Evolutionary conservation across 2,329 filamentous ascomycete genomes (phyloP), one percentile per base, ranked within the genome.

Genomic region (Tolypocladium album): DNA sequence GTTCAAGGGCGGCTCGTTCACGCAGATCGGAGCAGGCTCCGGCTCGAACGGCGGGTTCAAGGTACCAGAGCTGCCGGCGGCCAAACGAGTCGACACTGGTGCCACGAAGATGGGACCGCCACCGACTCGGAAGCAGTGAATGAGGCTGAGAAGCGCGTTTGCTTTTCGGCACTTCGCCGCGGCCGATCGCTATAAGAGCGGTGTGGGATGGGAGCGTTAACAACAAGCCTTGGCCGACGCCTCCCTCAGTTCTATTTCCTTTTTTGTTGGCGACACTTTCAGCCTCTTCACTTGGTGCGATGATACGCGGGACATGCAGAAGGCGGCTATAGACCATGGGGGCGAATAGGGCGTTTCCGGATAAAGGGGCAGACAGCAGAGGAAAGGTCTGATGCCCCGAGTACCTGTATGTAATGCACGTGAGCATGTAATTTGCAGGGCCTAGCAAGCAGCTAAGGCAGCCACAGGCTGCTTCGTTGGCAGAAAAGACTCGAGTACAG

Each of bases 1-100:
- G 88, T 99, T 99, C 79, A 96, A 94, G 74, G 90, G 91, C 55
- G 94, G 94, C n/a, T 92, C 90, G 0, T 99, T 99, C 70, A 97
- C 94, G 11, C 92, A 97, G 72, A 83, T 96, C 60, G 86, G 86
- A 12, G 77, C 78, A 17, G 72, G 69, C 13, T 64, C 64, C 57
- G 70, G 80, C 31, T 27, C 56, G 50, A 62, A 63, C 57, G 84
- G 79, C 13, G 88, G 85, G 0, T 96, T 97, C 81, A 96, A 92
- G 74, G 88, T 95, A 45, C 92, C 93, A 20, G 82, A 81, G 2
- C 71, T 93, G 65, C 91, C 90, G 20, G 76, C 83, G 34, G 81
- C 77, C 59, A 97, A 97, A 78, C 92, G 86, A 74, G 76, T 86
- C 43, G 68, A 74, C 39, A 74, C 72, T 38, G 72, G 72, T 5